Evolutionary conservation across 148 eudicot species (phyloP), one percentile per base, ranked within the genome.

Genomic region (Chenopodium quinoa): DNA sequence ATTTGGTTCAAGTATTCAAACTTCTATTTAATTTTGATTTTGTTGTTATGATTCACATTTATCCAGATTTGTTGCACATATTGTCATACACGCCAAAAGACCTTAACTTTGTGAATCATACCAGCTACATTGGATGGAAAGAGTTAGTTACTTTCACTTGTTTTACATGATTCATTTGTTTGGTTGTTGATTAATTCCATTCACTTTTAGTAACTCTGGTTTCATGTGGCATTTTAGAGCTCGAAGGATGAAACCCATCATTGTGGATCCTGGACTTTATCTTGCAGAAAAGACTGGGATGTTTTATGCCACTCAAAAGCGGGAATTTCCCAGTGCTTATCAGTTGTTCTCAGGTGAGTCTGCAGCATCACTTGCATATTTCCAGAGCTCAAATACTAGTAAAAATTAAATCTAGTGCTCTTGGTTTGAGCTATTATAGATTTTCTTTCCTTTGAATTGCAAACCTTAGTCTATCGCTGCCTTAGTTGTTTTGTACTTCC

Each of bases 121-220:
- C 97, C 72, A 88, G 97, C 89, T 95, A 95, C 87, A 86, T 95
- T 86, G 98, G 98, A 22, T 92, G 96, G 96, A 93, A 87, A 88
- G 96, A 95, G 98, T 95, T 86, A 81, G 93, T 20, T 66, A 79
- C 77, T 73, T 69, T 25, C 34, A 5, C 79, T 79, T 78, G 25
- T 4, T 56, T 77, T 20, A 12, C 70, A 81, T 31, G 47, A 17
- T 56, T 50, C 19, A 23, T 60, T 54, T 78, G 19, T 58, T 32
- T 22, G 65, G 76, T 48, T 22, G 46, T 37, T 67, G 16, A 67
- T 17, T 11, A 13, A 29, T 9, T 13, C 44, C 8, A 40, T 40
- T 8, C 37, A 1, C 71, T 12, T 29, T 25, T 63, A 34, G 19
- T 79, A 22, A 67, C 60, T 22, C 11, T 65, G 64, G 32, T 65